Percentiles rank a stretch among this genome's conserved stretches.
phyloP scores from a whole-genome alignment of 257 asterid genomes.

The Lithospermum erythrorhizon region DNA sequence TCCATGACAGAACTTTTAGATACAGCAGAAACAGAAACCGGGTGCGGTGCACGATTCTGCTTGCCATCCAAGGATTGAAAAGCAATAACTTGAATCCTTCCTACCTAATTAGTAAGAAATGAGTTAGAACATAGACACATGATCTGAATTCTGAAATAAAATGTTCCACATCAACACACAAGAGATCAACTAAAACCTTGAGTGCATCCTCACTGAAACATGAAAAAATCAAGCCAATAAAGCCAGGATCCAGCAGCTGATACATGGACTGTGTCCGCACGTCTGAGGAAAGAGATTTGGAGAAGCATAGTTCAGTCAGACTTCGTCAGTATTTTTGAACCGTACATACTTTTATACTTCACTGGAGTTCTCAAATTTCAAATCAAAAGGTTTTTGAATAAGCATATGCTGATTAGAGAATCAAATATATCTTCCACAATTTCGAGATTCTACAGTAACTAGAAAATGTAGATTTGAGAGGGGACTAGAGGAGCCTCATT shows the following conservation, averaged over 20 bases:
- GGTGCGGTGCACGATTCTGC: constrained; percentile 48
- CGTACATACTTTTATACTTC: not conserved
- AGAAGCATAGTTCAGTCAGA: not conserved
- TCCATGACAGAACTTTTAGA: constrained; percentile 49
- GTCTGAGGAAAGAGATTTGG: constrained; percentile 44
- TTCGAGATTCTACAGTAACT: too few relatives aligned
- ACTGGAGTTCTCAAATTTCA: not conserved
- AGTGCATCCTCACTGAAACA: constrained; percentile 99
- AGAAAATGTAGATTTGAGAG: too few relatives aligned
- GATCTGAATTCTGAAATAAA: not conserved
- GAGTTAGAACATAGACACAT: constrained; percentile 8
- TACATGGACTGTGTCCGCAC: constrained; percentile 98
- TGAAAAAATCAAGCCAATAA: constrained; percentile 93
- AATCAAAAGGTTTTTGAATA: not conserved
- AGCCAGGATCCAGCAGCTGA: constrained; percentile 96
- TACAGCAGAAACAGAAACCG: constrained; percentile 50
- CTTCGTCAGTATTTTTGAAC: not conserved
- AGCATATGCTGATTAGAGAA: too few relatives aligned
- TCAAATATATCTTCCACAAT: too few relatives aligned
- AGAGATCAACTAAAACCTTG: constrained; percentile 39
- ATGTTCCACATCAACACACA: constrained; percentile 5
- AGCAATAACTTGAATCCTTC: constrained; percentile 91
- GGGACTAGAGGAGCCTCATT: too few relatives aligned
- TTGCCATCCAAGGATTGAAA: constrained; percentile 97
- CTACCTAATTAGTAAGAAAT: constrained; percentile 46